Percentiles rank a stretch among this genome's conserved stretches.
phyloP scores from a whole-genome alignment of 2,329 filamentous ascomycete species.

The Graphilbum fragrans region DNA sequence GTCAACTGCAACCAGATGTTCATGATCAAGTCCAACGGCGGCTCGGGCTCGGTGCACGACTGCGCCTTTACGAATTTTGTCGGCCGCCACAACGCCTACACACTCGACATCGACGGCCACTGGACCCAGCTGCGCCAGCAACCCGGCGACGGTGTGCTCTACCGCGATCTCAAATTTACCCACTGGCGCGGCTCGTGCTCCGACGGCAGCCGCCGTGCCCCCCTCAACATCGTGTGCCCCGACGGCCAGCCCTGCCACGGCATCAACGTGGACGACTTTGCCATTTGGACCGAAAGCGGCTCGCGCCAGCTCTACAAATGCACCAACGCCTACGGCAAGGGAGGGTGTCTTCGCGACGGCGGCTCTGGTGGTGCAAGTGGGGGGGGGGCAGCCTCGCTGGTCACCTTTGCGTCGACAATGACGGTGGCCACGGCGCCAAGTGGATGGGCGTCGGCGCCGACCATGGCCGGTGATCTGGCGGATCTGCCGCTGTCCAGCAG shows the following conservation, averaged over 20 bases:
- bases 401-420: too few species aligned
- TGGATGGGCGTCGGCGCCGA: too few species aligned
- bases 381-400: too few species aligned
- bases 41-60: constrained; percentile 38
- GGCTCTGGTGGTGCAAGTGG: too few species aligned
- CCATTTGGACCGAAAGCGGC: constrained; percentile 13
- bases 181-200: constrained; percentile 43
- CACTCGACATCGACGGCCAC: constrained; percentile 40
- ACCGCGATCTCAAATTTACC: constrained; percentile 37
- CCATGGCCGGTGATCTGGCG: too few species aligned
- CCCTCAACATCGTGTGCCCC: constrained; percentile 31
- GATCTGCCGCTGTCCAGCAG: too few species aligned
- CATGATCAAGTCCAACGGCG: constrained; percentile 51
- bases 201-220: constrained; percentile 36
- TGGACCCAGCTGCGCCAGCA: constrained; percentile 22
- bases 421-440: too few species aligned
- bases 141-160: constrained; percentile 36
- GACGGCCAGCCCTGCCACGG: constrained; percentile 9
- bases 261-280: constrained; percentile 10
- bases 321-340: constrained; percentile 11
- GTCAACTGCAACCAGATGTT: constrained; percentile 49
- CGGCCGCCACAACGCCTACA: constrained; percentile 47
- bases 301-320: constrained; percentile 9
- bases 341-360: constrained; percentile 13
- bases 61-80: constrained; percentile 44